A percentile compares a stretch with the other conserved stretches of the same genome.
Evolutionary conservation across 2,329 filamentous ascomycete species (phyloP).

Genomic region (Trichoderma breve): DNA sequence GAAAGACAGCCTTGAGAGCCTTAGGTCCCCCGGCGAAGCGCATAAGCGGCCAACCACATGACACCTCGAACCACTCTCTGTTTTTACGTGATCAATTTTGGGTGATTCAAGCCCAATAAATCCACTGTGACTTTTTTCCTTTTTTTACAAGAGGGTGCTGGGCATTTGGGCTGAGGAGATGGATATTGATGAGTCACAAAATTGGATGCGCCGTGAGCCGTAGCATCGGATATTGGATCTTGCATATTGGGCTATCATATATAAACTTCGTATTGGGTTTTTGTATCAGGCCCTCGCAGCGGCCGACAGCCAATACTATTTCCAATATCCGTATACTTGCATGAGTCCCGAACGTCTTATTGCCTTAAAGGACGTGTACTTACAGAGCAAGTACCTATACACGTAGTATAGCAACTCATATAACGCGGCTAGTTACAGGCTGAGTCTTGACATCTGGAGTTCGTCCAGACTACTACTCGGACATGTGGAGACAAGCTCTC

Average conservation of each 20-base stretch:
- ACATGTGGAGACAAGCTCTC: not conserved
- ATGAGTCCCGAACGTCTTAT: not conserved
- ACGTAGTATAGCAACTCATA: not conserved
- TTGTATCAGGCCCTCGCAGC: not conserved
- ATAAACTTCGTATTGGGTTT: not conserved
- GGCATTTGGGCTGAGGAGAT: not conserved
- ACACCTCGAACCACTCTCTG: not conserved
- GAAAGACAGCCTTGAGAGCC: slow-evolving; percentile 3
- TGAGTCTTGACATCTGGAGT: not conserved
- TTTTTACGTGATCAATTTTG: not conserved
- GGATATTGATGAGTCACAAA: not conserved
- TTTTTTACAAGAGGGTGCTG: not conserved
- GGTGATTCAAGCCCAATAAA: not conserved
- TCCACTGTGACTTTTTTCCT: not conserved
- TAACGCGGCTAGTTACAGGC: not conserved
- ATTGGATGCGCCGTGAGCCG: not conserved
- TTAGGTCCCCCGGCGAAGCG: not conserved
- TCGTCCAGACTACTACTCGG: not conserved
- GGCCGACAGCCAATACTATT: not conserved
- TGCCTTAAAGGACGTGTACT: not conserved
- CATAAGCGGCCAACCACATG: slow-evolving; percentile 13
- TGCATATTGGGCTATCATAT: not conserved
- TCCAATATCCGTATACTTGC: not conserved
- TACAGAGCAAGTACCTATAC: not conserved
- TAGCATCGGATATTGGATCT: not conserved